Evolutionary conservation across 2,329 filamentous ascomycete genomes (phyloP).

Genomic region (Cordyceps farinosa): DNA sequence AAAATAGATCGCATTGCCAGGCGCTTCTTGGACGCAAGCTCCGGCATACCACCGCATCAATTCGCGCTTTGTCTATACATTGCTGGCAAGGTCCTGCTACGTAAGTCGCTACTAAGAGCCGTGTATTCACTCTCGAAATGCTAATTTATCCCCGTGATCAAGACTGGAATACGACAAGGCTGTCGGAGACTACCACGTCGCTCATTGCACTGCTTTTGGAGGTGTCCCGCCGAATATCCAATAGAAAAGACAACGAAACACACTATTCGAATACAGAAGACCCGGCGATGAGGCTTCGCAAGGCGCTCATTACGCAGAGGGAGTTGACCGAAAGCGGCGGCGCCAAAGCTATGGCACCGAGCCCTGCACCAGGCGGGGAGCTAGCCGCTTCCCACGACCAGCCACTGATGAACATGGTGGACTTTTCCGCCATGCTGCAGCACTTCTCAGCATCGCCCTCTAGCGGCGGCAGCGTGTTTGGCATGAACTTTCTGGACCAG

Average conservation of each 20-base stretch:
- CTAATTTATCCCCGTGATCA: neutral
- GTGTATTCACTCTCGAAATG: neutral
- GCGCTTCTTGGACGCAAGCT: conserved; percentile 33
- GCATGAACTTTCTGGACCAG: conserved; percentile 10
- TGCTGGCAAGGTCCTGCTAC: conserved; percentile 29
- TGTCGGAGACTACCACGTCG: conserved; percentile 30
- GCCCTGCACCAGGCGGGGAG: neutral
- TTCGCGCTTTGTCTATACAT: conserved; percentile 40
- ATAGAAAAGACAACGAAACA: conserved; percentile 25
- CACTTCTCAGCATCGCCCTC: conserved; percentile 16
- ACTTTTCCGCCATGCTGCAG: conserved; percentile 17
- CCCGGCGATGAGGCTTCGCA: conserved; percentile 34
- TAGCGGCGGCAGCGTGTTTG: conserved; percentile 17
- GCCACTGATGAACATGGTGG: conserved; percentile 9
- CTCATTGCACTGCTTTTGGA: conserved; percentile 32
- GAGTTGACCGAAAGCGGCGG: neutral
- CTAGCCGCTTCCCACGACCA: neutral
- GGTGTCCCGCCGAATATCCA: conserved; percentile 36
- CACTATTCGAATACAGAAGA: conserved; percentile 21
- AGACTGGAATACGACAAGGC: conserved; percentile 27
- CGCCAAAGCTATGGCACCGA: neutral
- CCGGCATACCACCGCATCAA: conserved; percentile 31
- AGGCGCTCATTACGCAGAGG: conserved; percentile 22
- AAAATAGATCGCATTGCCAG: conserved; percentile 37
- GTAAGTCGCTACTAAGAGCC: neutral